Percentiles rank a stretch among this genome's conserved stretches.
phyloP scores from a whole-genome alignment of 345 rosid species.

The Citrus reticulata region DNA sequence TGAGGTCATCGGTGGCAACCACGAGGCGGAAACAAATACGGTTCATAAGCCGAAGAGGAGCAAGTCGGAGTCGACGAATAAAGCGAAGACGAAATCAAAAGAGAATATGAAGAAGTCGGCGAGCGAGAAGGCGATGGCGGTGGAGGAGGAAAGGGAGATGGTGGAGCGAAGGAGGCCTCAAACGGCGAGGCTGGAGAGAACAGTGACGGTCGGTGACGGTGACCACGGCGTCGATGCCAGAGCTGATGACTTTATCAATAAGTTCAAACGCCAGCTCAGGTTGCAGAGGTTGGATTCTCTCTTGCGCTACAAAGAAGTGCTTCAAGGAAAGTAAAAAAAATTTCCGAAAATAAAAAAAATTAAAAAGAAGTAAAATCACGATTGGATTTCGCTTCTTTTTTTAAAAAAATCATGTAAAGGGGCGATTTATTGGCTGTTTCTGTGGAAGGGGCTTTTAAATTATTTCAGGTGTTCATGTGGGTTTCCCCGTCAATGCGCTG shows the following conservation, averaged over 20 bases:
- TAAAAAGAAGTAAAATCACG: not conserved
- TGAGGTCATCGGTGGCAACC: not conserved
- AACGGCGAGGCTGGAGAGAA: slow-evolving; percentile 17
- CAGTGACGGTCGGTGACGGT: slow-evolving; percentile 8
- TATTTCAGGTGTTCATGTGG: not conserved
- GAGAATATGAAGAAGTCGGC: slow-evolving; percentile 66
- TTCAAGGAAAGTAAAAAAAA: slow-evolving; percentile 4
- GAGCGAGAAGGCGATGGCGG: slow-evolving; percentile 41
- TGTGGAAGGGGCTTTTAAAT: not conserved
- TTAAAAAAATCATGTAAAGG: not conserved
- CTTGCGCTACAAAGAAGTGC: slow-evolving; percentile 31
- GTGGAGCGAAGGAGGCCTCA: slow-evolving; percentile 21
- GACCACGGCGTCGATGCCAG: slow-evolving; percentile 40
- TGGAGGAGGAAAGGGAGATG: slow-evolving; percentile 14
- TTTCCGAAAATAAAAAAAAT: not conserved
- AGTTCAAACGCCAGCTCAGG: slow-evolving; percentile 43
- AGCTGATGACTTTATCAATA: slow-evolving; percentile 56
- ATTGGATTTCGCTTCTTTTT: not conserved
- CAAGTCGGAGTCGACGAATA: slow-evolving; percentile 34
- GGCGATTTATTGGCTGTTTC: not conserved
- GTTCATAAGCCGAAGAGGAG: slow-evolving; percentile 34
- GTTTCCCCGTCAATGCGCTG: not conserved
- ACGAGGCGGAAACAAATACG: not conserved
- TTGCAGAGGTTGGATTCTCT: slow-evolving; percentile 52
- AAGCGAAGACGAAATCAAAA: slow-evolving; percentile 5